These are phyloP conservation scores for Fraxinus paxiana DNA, from an alignment of 305 asterid genomes.

Conservation along the genomic window DNA sequence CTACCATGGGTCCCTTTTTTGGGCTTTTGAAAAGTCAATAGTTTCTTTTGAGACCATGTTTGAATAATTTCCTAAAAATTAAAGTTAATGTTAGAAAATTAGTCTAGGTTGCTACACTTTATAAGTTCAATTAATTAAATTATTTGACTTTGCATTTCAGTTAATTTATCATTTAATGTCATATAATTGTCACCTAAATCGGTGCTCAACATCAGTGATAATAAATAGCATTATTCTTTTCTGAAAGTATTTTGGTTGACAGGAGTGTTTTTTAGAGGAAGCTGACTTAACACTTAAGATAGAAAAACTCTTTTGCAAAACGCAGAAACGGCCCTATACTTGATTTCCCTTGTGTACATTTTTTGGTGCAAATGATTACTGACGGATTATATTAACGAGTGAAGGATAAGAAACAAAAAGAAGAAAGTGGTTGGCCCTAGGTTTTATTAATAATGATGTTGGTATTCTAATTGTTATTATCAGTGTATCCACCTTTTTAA, in stretches of 20 bases:
- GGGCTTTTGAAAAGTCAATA: too few species aligned
- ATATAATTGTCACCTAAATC: too few species aligned
- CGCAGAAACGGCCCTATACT: not conserved
- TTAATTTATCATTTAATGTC: too few species aligned
- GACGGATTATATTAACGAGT: not conserved
- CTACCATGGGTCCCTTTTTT: too few species aligned
- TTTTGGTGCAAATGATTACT: slow-evolving; percentile 3
- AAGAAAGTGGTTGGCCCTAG: slow-evolving; percentile 7
- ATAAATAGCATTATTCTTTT: too few species aligned
- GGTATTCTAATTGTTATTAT: slow-evolving; percentile 6
- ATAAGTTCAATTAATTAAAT: too few species aligned
- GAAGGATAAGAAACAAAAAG: slow-evolving; percentile 20
- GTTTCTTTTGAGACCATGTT: too few species aligned
- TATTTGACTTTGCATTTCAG: too few species aligned
- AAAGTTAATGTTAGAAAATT: too few species aligned
- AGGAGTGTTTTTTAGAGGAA: not conserved
- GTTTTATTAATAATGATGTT: slow-evolving; percentile 9
- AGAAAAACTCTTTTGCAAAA: not conserved
- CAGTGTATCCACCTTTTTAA: not conserved
- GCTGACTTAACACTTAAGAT: not conserved
- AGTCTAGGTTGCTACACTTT: too few species aligned
- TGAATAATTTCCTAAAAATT: too few species aligned
- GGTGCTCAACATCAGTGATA: too few species aligned
- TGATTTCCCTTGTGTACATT: not conserved
- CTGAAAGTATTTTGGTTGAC: not conserved